A percentile compares a stretch with the other conserved stretches of the same genome.
Evolutionary conservation across 495 filamentous ascomycete species (phyloP).

Genomic region (Hyaloscypha finlandica): DNA sequence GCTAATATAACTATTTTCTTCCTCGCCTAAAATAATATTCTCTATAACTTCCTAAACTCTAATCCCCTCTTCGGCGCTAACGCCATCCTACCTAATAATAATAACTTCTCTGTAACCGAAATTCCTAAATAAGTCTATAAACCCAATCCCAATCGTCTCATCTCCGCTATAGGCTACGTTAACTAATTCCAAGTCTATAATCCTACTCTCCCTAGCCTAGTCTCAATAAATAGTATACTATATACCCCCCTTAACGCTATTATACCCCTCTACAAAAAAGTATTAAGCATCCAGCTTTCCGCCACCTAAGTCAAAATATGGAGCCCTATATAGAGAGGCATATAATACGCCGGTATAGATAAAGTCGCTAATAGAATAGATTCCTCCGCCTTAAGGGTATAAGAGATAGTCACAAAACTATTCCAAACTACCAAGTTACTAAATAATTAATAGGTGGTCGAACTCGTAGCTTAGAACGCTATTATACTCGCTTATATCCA

Average conservation of each 20-base stretch:
- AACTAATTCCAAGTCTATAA: slow-evolving; percentile 40
- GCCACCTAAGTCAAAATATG: slow-evolving; percentile 1
- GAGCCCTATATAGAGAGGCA: background rate
- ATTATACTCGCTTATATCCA: slow-evolving; percentile 21
- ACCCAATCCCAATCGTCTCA: too few relatives aligned
- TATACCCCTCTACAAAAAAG: background rate
- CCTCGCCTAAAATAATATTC: slow-evolving; percentile 33
- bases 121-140: too few relatives aligned
- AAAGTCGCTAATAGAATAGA: slow-evolving; percentile 1
- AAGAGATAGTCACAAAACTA: slow-evolving; percentile 8
- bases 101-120: too few relatives aligned
- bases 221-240: background rate
- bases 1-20: slow-evolving; percentile 39
- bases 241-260: slow-evolving; percentile 12
- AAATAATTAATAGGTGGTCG: slow-evolving; percentile 25
- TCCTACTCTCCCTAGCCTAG: slow-evolving; percentile 9
- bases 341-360: slow-evolving; percentile 9
- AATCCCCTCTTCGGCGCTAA: slow-evolving; percentile 35
- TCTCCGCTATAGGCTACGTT: slow-evolving; percentile 31
- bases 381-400: slow-evolving; percentile 10
- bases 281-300: slow-evolving; percentile 2
- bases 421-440: slow-evolving; percentile 14
- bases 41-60: slow-evolving; percentile 29
- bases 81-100: too few relatives aligned
- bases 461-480: slow-evolving; percentile 21